phyloP scores from a whole-genome alignment of 805 yeast genomes.

The Saccharomyces jurei region DNA sequence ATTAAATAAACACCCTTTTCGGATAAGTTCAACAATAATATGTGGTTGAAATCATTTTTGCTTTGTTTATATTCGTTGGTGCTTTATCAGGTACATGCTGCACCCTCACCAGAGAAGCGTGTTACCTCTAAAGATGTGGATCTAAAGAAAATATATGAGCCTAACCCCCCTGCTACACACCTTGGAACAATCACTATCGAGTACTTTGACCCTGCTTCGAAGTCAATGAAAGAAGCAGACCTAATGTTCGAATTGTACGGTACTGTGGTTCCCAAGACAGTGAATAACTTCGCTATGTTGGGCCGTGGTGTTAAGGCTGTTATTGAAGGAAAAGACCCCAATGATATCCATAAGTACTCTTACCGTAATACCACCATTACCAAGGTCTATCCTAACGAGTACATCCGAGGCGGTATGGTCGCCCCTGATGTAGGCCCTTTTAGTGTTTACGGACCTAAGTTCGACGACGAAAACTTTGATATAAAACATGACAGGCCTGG shows the following conservation, averaged over 20 bases:
- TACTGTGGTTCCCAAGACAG: conserved; percentile 55
- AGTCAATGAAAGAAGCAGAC: conserved; percentile 16
- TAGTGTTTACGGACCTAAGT: conserved; percentile 67
- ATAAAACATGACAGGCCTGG: conserved; percentile 63
- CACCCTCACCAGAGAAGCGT: conserved; percentile 2
- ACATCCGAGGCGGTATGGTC: conserved; percentile 88
- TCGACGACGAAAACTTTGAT: conserved; percentile 68
- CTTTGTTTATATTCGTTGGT: neutral
- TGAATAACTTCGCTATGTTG: conserved; percentile 47
- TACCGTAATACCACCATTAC: conserved; percentile 63
- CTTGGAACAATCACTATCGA: conserved; percentile 21
- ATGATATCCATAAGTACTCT: conserved; percentile 24
- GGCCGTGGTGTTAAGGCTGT: conserved; percentile 37
- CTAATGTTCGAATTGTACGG: conserved; percentile 59
- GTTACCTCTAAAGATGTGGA: conserved; percentile 8
- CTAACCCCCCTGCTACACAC: conserved; percentile 28
- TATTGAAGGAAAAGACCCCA: conserved; percentile 24
- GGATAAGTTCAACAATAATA: neutral
- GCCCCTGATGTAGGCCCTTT: conserved; percentile 72
- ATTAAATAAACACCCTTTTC: neutral
- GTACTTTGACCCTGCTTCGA: conserved; percentile 17
- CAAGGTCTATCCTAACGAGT: conserved; percentile 61
- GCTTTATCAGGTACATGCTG: conserved; percentile 1
- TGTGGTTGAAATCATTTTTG: conserved; percentile 1
- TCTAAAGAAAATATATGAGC: conserved; percentile 16